Evolutionary conservation across 148 eudicot genomes (phyloP), one percentile per base, ranked within the genome.

Genomic region (Rhododendron williamsianum): DNA sequence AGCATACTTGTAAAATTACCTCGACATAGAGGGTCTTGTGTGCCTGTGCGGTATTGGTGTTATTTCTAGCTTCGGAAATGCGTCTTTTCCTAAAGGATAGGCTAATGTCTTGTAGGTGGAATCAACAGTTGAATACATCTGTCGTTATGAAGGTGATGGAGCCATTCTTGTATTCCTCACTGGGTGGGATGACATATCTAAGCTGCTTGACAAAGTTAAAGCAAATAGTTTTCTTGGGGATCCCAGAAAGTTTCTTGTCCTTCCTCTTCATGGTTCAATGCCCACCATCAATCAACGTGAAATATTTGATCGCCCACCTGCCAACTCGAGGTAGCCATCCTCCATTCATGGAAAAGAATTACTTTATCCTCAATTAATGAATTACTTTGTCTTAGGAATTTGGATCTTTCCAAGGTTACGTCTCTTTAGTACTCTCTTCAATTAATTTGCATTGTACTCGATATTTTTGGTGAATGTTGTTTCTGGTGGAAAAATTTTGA

Each of bases 211-310:
- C 84, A 92, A 84, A 88, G 54, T 97, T 72, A 92, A 90, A 88
- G 87, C 90, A 8, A 93, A 94, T 87, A 91, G 81, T 76, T 87
- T 91, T 88, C 92, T 97, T 76, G 91, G 99, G 85, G 92, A 97
- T 88, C 84, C 93, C 80, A 88, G 87, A 85, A 95, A 92, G 87
- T 92, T 91, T 85, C 92, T 95, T 87, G 87, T 95, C 84, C 93
- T 97, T 87, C 99, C 99, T 46, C 94, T 97, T 79, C 99, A 97
- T 83, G 99, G 99, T 84, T 97, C 99, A 85, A 97, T 97, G 99
- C 98, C 98, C 48, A 94, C 99, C 85, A 87, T 92, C 51, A 92
- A 93, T 90, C 99, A 97, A 82, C 96, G 98, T 63, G 98, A 97
- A 89, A 97, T 97, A 74, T 97, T 97, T 92, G 96, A 94, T 80